A percentile compares a stretch with the other conserved stretches of the same genome.
Conservation (phyloP, 2,329 filamentous ascomycete species). For the Stagonosporopsis cucurbitacearum region DNA sequence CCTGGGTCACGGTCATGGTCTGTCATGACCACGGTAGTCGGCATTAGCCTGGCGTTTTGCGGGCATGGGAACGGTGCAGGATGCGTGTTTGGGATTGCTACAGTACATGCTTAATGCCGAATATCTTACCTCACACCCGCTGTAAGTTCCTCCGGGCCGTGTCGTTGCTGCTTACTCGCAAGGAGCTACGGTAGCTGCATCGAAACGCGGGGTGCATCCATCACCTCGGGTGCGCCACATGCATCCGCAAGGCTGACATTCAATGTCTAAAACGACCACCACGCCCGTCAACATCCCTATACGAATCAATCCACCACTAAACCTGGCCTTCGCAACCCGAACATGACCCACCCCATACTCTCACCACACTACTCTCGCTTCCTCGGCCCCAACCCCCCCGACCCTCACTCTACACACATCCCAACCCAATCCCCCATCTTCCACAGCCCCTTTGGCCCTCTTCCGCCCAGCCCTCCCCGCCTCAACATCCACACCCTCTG, state of each 20-base stretch:
- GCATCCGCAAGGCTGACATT: not conserved
- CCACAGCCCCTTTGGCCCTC: constrained; percentile 36
- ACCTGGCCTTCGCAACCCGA: no score
- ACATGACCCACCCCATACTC: constrained; percentile 34
- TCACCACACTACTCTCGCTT: constrained; percentile 37
- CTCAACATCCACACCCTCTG: constrained; percentile 44
- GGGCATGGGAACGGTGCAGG: not conserved
- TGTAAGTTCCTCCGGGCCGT: no score
- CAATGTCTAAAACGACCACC: not conserved
- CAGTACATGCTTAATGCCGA: not conserved
- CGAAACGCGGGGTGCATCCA: constrained; percentile 5
- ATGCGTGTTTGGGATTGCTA: no score
- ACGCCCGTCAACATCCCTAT: not conserved
- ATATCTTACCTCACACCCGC: not conserved
- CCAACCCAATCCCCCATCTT: constrained; percentile 29
- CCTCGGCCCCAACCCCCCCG: constrained; percentile 32
- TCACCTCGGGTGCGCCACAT: constrained; percentile 11
- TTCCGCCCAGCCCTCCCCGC: constrained; percentile 32
- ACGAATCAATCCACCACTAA: no score
- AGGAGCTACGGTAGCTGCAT: not conserved
- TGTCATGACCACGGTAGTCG: not conserved
- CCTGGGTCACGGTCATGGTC: not conserved
- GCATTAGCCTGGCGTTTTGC: constrained; percentile 8
- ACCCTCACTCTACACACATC: constrained; percentile 32
- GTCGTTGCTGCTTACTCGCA: constrained; percentile 7